Conservation (phyloP, 306 rosid species). For the Fagus crenata region DNA sequence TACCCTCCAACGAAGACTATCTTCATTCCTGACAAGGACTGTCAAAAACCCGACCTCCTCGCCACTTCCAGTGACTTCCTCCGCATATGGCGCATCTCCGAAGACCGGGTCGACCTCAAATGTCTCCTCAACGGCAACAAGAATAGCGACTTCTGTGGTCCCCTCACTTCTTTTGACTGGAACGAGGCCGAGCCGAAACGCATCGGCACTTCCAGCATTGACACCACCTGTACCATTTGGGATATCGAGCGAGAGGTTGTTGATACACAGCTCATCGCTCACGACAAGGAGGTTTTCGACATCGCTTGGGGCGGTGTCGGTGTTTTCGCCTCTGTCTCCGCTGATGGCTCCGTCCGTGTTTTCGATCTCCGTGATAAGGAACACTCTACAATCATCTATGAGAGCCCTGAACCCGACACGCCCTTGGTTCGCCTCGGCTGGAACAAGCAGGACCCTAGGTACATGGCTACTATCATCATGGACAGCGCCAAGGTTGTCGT, state of each 20-base stretch:
- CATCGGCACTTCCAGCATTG: conserved; percentile 97
- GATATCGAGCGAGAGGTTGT: conserved; percentile 93
- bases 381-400: conserved; percentile 91
- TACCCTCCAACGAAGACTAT: conserved; percentile 92
- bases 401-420: conserved; percentile 91
- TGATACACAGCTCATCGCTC: conserved; percentile 90
- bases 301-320: conserved; percentile 99
- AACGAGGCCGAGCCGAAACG: conserved; percentile 92
- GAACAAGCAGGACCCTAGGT: conserved; percentile 97
- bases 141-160: conserved; percentile 90
- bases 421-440: conserved; percentile 89
- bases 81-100: conserved; percentile 82
- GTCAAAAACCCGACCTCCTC: conserved; percentile 86
- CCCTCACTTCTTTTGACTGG: conserved; percentile 95
- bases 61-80: conserved; percentile 94
- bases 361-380: conserved; percentile 95
- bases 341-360: conserved; percentile 93
- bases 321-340: conserved; percentile 95
- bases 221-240: conserved; percentile 96
- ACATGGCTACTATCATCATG: conserved; percentile 96
- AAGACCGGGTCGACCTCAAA: conserved; percentile 60
- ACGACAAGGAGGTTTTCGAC: conserved; percentile 93
- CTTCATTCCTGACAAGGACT: conserved; percentile 95
- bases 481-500: conserved; percentile 93
- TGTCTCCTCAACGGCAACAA: conserved; percentile 87